A percentile compares a stretch with the other conserved stretches of the same genome.
Evolutionary conservation across 768 basidiomycete species (phyloP).

Genomic region (Gloeostereum incarnatum): DNA sequence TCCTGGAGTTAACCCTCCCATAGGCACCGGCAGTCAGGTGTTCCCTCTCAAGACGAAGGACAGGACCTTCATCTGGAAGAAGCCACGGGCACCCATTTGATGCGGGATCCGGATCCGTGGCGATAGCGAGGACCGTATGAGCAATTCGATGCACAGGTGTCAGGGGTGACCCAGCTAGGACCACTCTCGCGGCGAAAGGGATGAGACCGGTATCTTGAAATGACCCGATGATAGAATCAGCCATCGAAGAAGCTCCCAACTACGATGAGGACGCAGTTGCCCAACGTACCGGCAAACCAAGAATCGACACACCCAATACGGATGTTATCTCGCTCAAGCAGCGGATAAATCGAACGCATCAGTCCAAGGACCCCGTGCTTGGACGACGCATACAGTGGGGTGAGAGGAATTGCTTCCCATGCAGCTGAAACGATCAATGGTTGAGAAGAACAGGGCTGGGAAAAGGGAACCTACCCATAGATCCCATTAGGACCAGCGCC

Average conservation of each 20-base stretch:
- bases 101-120: constrained; percentile 13
- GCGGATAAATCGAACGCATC: constrained; percentile 15
- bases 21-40: constrained; percentile 16
- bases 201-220: constrained; percentile 18
- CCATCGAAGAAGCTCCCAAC: background rate
- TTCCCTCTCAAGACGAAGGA: constrained; percentile 14
- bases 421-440: constrained; percentile 12
- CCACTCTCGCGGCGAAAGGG: constrained; percentile 4
- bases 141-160: constrained; percentile 19
- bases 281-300: constrained; percentile 17
- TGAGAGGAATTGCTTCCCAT: constrained; percentile 16
- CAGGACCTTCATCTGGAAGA: constrained; percentile 20
- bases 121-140: constrained; percentile 18
- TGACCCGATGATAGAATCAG: background rate
- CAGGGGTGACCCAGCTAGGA: constrained; percentile 16
- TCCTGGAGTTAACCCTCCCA: constrained; percentile 11
- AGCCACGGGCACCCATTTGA: constrained; percentile 16
- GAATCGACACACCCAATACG: constrained; percentile 18
- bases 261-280: background rate
- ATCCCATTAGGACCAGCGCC: constrained; percentile 20
- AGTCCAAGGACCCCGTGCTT: constrained; percentile 22
- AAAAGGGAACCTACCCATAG: constrained; percentile 16
- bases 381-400: constrained; percentile 16
- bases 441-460: background rate
- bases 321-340: constrained; percentile 10